phyloP scores from a whole-genome alignment of 345 rosid species.

The Eucalyptus regnans region DNA sequence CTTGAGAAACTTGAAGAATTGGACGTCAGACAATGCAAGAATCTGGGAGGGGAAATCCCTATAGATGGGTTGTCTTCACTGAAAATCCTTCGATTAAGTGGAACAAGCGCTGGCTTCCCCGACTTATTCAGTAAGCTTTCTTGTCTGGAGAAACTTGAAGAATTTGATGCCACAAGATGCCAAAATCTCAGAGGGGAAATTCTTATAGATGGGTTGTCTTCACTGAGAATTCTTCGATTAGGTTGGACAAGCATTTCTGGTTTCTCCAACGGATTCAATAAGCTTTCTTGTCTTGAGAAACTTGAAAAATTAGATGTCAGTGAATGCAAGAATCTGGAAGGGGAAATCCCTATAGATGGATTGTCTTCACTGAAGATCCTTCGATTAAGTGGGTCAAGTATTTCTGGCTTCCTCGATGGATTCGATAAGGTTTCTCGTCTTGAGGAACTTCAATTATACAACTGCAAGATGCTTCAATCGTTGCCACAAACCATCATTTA shows the following conservation, averaged over 20 bases:
- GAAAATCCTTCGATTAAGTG: too few species aligned
- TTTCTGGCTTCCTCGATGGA: fast-evolving
- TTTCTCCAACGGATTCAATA: not conserved
- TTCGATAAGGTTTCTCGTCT: not conserved
- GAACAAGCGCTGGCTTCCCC: not conserved
- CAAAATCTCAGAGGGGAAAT: not conserved
- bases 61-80: too few species aligned
- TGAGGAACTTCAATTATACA: fast-evolving
- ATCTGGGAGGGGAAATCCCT: too few species aligned
- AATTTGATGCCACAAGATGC: not conserved
- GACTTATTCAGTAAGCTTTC: not conserved
- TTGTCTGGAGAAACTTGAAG: not conserved
- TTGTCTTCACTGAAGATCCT: not conserved
- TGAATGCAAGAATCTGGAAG: not conserved
- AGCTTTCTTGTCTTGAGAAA: not conserved
- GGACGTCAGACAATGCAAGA: too few species aligned
- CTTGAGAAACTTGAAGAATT: too few species aligned
- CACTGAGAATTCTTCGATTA: not conserved
- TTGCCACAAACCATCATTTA: not conserved
- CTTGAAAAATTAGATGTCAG: not conserved
- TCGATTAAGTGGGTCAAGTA: fast-evolving
- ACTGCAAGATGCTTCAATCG: not conserved
- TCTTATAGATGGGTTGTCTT: not conserved
- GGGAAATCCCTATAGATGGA: not conserved
- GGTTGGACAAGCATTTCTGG: not conserved